Percentiles rank a stretch among this genome's conserved stretches.
Evolutionary conservation across 768 basidiomycete genomes (phyloP).

Genomic region (Tricholoma bakamatsutake): DNA sequence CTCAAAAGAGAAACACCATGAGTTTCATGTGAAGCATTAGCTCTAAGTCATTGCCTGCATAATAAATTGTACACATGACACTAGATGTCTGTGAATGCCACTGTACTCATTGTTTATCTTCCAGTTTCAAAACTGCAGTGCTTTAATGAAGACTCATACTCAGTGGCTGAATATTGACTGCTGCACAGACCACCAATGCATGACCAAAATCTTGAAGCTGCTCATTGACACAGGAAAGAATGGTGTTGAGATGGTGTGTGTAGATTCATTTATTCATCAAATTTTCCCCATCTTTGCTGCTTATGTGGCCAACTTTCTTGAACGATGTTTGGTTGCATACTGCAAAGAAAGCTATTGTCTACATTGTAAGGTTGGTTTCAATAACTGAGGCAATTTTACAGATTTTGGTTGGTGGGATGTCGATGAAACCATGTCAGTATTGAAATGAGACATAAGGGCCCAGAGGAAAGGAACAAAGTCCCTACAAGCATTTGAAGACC

Average conservation of each 20-base stretch:
- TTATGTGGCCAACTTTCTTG: conserved; percentile 22
- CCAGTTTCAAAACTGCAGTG: too few relatives aligned
- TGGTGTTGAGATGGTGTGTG: conserved; percentile 17
- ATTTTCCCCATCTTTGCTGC: conserved; percentile 29
- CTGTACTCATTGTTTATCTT: neutral
- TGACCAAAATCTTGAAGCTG: conserved; percentile 22
- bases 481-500: too few relatives aligned
- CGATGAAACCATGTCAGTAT: too few relatives aligned
- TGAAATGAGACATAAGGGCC: too few relatives aligned
- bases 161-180: conserved; percentile 22
- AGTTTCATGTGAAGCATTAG: conserved; percentile 16
- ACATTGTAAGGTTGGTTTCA: conserved; percentile 9
- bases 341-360: conserved; percentile 22
- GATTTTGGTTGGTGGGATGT: too few relatives aligned
- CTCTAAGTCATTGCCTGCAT: too few relatives aligned
- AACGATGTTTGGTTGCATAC: conserved; percentile 33
- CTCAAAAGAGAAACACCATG: conserved; percentile 18
- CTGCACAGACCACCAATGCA: conserved; percentile 34
- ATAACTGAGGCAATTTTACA: too few relatives aligned
- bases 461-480: too few relatives aligned
- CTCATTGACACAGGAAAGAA: conserved; percentile 17
- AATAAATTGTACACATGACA: too few relatives aligned
- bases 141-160: conserved; percentile 11
- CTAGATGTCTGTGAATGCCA: neutral
- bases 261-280: conserved; percentile 25